A percentile compares a stretch with the other conserved stretches of the same genome.
Conservation (phyloP, 441 rosid species). For the Gossypium schwendimanii region DNA sequence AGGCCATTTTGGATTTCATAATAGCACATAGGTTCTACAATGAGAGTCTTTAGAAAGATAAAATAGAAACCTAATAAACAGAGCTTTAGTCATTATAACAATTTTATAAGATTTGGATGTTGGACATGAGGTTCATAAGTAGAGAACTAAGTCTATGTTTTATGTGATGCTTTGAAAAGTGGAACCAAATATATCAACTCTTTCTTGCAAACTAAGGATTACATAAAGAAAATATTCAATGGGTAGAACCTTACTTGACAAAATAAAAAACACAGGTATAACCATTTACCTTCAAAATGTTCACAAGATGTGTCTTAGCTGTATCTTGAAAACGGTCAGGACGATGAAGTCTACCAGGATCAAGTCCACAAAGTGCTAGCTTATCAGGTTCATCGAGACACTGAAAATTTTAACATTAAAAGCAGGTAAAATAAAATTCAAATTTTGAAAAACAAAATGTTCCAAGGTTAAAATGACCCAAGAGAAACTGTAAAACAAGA, state of each 20-base stretch:
- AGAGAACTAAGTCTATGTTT: slow-evolving; percentile 10
- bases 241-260: neutral
- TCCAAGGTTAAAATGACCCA: slow-evolving; percentile 10
- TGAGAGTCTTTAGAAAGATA: neutral
- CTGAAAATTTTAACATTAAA: slow-evolving; percentile 29
- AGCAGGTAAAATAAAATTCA: neutral
- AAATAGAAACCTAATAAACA: neutral
- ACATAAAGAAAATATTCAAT: slow-evolving; percentile 6
- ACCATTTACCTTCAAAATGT: slow-evolving; percentile 56
- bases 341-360: slow-evolving; percentile 64
- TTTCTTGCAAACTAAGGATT: neutral
- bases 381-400: slow-evolving; percentile 67
- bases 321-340: slow-evolving; percentile 78
- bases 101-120: neutral
- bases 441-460: slow-evolving; percentile 1
- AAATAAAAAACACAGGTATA: neutral
- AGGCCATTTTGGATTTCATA: neutral
- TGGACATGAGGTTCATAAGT: neutral
- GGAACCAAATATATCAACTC: neutral
- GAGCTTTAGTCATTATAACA: neutral
- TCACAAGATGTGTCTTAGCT: slow-evolving; percentile 40
- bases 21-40: neutral
- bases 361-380: slow-evolving; percentile 71
- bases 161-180: neutral
- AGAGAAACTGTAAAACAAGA: slow-evolving; percentile 13